Evolutionary conservation across 2,329 filamentous ascomycete species (phyloP), one percentile per base, ranked within the genome.

Genomic region (Talaromyces sp.): DNA sequence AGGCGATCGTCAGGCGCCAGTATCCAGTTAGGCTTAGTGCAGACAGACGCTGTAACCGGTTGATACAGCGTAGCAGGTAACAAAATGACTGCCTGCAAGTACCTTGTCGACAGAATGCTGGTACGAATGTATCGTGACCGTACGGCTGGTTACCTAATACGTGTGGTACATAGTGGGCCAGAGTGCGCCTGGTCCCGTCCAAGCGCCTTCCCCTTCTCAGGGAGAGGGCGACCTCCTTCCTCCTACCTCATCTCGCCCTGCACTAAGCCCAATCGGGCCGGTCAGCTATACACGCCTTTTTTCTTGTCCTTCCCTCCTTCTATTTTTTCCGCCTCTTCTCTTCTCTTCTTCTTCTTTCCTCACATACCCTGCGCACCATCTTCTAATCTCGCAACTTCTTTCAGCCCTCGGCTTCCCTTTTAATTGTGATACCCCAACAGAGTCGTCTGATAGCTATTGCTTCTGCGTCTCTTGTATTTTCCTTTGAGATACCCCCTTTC

Each of bases 381-480:
- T 43, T 22, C 37, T 65, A 66, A 67, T 70, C 66, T 56, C 64
- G 61, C 66, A 47, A 47, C 66, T 65, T 67, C 68, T 65, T 67
- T 69, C 67, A 67, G 67, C 70, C 68, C 50, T 67, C 67, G 68
- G 66, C 65, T 67, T 64, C 68, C 22, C 66, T 67, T 65, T 73
- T 72, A 70, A 69, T 71, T 74, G 70, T 78, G 72, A 74, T 76
- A 76, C 76, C 75, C 74, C 50, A 54, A 43, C 27, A 63, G 65
- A 66, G 75, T 77, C 77, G 72, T 76, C 74, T 70, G 72, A 70
- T 69, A 61, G 68, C 62, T 71, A 70, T 68, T 73, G 71, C 70
- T 71, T 63, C 67, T 70, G 70, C 71, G 71, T 66, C 60, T 66
- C 65, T 67, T 69, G 65, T 63, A 59, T 69, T 71, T 72, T 72